These are phyloP conservation scores for Microsporum canis DNA, from an alignment of 2,329 filamentous ascomycete genomes.

Conservation along the genomic window DNA sequence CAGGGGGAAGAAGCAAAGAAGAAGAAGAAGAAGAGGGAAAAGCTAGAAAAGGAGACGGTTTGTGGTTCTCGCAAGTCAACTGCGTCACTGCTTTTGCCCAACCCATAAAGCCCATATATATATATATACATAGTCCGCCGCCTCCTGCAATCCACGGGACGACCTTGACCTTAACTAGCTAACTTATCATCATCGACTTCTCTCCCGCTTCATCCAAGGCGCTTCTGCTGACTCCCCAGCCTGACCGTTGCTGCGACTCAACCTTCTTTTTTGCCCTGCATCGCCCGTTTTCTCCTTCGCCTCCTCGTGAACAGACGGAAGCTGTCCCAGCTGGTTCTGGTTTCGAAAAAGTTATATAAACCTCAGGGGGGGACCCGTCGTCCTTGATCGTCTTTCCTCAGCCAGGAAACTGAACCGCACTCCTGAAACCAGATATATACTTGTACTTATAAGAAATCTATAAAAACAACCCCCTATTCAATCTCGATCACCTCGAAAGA, in stretches of 20 bases:
- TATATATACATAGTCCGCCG: not conserved
- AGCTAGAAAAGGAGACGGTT: not conserved
- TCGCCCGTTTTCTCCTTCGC: slow-evolving; percentile 2
- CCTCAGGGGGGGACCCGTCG: not conserved
- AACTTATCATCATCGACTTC: not conserved
- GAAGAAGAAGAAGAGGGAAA: not conserved
- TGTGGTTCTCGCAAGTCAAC: not conserved
- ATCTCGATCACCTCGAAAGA: not conserved
- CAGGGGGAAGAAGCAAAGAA: not conserved
- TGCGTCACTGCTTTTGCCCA: not conserved
- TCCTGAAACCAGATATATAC: not conserved
- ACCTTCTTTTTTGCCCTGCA: not conserved
- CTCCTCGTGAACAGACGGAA: not conserved
- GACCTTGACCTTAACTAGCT: no score
- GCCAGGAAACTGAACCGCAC: not conserved
- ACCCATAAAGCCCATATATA: no score
- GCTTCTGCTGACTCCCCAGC: not conserved
- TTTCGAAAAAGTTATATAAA: slow-evolving; percentile 9
- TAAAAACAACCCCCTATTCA: not conserved
- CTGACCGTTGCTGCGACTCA: not conserved
- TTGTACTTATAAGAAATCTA: not conserved
- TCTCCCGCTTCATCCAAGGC: not conserved
- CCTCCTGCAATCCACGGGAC: not conserved
- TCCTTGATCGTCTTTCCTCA: not conserved
- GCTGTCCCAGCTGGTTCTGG: slow-evolving; percentile 22